Percentiles rank a stretch among this genome's conserved stretches.
Conservation (phyloP, 2,329 filamentous ascomycete genomes). For the Lasiodiplodia sp. region DNA sequence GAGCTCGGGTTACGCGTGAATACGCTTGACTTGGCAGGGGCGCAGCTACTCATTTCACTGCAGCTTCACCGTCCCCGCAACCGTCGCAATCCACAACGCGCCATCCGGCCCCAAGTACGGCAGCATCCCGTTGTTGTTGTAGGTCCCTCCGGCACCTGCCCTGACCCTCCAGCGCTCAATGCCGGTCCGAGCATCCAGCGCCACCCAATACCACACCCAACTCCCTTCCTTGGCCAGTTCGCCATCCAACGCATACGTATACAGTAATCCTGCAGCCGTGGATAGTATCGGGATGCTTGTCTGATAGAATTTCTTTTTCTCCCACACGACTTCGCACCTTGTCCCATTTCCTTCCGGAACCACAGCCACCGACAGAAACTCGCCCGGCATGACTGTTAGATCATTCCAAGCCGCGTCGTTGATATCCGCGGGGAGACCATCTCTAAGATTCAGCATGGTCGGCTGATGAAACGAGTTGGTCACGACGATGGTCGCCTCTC, state of each 20-base stretch:
- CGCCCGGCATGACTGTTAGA: background rate
- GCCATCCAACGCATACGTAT: background rate
- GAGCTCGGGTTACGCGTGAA: too few relatives aligned
- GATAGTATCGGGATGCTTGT: slow-evolving; percentile 1
- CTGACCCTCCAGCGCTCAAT: background rate
- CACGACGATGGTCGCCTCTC: background rate
- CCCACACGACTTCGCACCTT: background rate
- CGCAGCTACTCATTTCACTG: too few relatives aligned
- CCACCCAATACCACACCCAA: background rate
- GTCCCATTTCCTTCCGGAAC: background rate
- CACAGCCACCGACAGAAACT: background rate
- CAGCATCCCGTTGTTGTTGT: background rate
- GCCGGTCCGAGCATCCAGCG: background rate
- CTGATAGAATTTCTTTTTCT: background rate
- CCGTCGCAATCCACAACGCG: background rate
- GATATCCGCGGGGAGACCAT: too few relatives aligned
- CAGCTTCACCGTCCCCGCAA: background rate
- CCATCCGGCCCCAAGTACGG: background rate
- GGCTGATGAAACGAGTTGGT: background rate
- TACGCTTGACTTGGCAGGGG: too few relatives aligned
- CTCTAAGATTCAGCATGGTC: background rate
- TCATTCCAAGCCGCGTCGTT: background rate
- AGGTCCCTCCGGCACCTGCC: background rate
- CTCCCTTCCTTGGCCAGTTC: background rate
- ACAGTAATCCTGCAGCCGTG: slow-evolving; percentile 1